These are phyloP conservation scores for Serendipita sp. DNA, from an alignment of 768 basidiomycete species.

Conservation along the genomic window DNA sequence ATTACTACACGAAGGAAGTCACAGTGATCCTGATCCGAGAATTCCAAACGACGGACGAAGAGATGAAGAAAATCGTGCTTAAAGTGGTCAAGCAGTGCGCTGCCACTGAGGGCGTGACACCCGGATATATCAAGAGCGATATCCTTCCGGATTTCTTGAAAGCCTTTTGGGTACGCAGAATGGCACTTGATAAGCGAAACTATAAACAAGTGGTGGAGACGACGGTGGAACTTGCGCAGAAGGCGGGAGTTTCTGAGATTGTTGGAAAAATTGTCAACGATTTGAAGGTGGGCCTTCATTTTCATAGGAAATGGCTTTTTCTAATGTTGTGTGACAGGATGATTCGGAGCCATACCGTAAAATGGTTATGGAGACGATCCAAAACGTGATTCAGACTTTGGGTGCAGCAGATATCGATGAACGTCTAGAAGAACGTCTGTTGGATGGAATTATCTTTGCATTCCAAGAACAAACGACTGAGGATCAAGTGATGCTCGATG, in stretches of 20 bases:
- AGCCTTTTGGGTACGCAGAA: conserved; percentile 93
- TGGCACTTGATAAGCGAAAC: conserved; percentile 93
- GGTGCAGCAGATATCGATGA: conserved; percentile 98
- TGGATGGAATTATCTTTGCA: conserved; percentile 97
- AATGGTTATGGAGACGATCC: conserved; percentile 99
- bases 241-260: conserved; percentile 91
- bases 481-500: conserved; percentile 98
- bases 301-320: background rate
- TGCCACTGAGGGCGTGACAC: conserved; percentile 93
- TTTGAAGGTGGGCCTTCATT: conserved; percentile 34
- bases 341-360: conserved; percentile 85
- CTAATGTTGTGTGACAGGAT: conserved; percentile 21
- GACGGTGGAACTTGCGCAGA: conserved; percentile 94
- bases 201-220: conserved; percentile 97
- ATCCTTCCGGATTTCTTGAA: conserved; percentile 99
- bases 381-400: conserved; percentile 81
- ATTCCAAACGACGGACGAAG: conserved; percentile 98
- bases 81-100: conserved; percentile 99
- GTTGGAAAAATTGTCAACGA: conserved; percentile 79
- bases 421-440: conserved; percentile 79
- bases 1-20: conserved; percentile 97
- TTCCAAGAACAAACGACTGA: conserved; percentile 99
- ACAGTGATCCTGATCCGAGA: conserved; percentile 94
- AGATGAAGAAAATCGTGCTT: conserved; percentile 99
- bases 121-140: conserved; percentile 91